These are phyloP conservation scores for Incumbomyces delicatus DNA, from an alignment of 2,329 filamentous ascomycete genomes.

Conservation along the genomic window DNA sequence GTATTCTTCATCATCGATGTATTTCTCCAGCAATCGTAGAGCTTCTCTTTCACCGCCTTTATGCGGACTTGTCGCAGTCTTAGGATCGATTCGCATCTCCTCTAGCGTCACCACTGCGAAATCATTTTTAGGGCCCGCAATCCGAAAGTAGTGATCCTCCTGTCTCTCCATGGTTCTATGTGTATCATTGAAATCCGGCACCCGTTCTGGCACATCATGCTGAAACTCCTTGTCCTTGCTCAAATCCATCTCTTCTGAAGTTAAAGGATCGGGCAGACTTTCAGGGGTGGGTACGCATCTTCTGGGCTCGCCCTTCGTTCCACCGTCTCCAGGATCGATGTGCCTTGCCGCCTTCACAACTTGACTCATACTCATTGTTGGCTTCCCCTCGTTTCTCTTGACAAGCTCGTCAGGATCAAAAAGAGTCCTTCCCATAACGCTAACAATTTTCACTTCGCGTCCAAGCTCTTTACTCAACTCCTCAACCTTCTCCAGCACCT, in stretches of 20 bases:
- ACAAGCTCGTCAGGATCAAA: constrained; percentile 66
- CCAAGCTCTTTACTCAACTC: constrained; percentile 40
- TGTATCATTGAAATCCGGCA: constrained; percentile 52
- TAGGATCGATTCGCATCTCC: constrained; percentile 55
- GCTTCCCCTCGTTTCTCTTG: constrained; percentile 54
- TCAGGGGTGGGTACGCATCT: constrained; percentile 50
- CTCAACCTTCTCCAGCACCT: constrained; percentile 49
- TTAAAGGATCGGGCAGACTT: constrained; percentile 49
- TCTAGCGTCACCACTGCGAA: constrained; percentile 62
- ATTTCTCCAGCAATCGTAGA: constrained; percentile 46
- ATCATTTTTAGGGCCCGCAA: constrained; percentile 58
- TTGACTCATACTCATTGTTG: constrained; percentile 65
- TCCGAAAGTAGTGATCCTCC: constrained; percentile 48
- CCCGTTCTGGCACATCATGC: constrained; percentile 41
- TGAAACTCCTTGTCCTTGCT: constrained; percentile 26
- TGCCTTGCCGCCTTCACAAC: constrained; percentile 53
- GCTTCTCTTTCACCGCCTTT: constrained; percentile 61
- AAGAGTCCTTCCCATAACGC: constrained; percentile 55
- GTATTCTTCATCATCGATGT: constrained; percentile 53
- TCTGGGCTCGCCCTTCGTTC: constrained; percentile 28
- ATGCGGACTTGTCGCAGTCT: constrained; percentile 52
- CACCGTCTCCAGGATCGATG: constrained; percentile 29
- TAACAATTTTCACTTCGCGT: constrained; percentile 50
- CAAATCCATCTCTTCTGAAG: constrained; percentile 46
- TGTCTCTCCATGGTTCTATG: constrained; percentile 36